Evolutionary conservation across 73 alveolate genomes (phyloP).

Genomic region (Effrenium voratum): DNA sequence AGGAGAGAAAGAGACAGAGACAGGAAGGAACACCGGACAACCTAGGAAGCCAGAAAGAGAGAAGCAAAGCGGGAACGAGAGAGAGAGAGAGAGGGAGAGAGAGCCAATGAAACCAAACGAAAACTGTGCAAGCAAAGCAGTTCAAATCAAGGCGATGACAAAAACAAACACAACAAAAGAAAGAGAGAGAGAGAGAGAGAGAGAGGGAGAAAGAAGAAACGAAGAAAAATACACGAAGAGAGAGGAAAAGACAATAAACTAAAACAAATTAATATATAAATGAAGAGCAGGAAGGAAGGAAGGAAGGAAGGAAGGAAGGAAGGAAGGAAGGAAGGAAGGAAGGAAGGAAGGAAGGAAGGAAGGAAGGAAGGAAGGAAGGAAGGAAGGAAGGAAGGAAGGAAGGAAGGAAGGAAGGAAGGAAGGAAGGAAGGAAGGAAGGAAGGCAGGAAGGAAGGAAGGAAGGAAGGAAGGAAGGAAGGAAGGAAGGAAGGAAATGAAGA

Average conservation of each 20-base stretch:
- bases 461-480: neutral
- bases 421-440: neutral
- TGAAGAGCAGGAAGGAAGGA: constrained; percentile 51
- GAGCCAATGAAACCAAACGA: constrained; percentile 38
- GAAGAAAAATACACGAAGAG: constrained; percentile 28
- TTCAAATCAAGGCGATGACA: constrained; percentile 80
- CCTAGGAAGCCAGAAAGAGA: too few species aligned
- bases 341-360: neutral
- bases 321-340: neutral
- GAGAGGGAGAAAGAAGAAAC: constrained; percentile 82
- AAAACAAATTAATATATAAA: constrained; percentile 38
- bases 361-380: neutral
- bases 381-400: neutral
- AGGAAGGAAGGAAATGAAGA: neutral
- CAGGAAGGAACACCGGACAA: too few species aligned
- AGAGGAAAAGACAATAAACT: constrained; percentile 23
- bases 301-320: neutral
- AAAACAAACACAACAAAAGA: constrained; percentile 55
- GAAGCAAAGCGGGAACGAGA: neutral
- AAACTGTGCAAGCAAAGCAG: constrained; percentile 50
- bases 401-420: neutral
- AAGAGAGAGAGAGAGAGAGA: constrained; percentile 88
- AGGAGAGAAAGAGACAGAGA: neutral
- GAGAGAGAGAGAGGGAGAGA: constrained; percentile 1
- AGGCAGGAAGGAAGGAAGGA: neutral